These are phyloP conservation scores for Metarhizium robertsii DNA, from an alignment of 2,329 filamentous ascomycete species.

Conservation along the genomic window DNA sequence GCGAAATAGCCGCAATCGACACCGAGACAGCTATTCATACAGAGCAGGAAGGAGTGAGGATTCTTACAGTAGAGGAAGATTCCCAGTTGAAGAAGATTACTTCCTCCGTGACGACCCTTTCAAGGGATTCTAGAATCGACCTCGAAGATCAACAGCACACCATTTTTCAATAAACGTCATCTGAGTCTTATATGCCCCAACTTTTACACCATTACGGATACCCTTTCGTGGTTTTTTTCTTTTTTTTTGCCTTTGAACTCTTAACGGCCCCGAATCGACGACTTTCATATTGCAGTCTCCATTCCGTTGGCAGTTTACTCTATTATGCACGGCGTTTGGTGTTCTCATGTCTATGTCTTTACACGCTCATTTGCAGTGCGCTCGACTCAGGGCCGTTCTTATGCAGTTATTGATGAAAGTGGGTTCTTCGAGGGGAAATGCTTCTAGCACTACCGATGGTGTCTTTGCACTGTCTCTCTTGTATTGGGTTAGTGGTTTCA, in stretches of 20 bases:
- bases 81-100: constrained; percentile 43
- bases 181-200: background rate
- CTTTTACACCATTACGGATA: constrained; percentile 9
- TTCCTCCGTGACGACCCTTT: constrained; percentile 51
- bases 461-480: too few relatives aligned
- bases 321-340: background rate
- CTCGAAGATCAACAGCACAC: constrained; percentile 2
- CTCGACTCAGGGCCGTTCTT: too few relatives aligned
- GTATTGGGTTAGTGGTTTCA: too few relatives aligned
- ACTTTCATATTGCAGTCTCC: background rate
- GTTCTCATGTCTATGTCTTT: background rate
- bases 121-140: constrained; percentile 40
- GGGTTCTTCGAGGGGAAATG: too few relatives aligned
- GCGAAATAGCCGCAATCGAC: constrained; percentile 42
- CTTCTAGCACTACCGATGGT: background rate
- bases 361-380: too few relatives aligned
- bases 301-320: background rate
- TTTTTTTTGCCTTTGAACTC: constrained; percentile 2
- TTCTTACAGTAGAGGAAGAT: constrained; percentile 36
- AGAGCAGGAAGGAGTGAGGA: constrained; percentile 36
- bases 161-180: background rate
- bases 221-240: background rate
- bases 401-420: too few relatives aligned
- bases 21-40: constrained; percentile 41
- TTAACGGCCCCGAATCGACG: background rate